These are phyloP conservation scores for Ustilago esculenta DNA, from an alignment of 1,284 basidiomycete species.

Conservation along the genomic window DNA sequence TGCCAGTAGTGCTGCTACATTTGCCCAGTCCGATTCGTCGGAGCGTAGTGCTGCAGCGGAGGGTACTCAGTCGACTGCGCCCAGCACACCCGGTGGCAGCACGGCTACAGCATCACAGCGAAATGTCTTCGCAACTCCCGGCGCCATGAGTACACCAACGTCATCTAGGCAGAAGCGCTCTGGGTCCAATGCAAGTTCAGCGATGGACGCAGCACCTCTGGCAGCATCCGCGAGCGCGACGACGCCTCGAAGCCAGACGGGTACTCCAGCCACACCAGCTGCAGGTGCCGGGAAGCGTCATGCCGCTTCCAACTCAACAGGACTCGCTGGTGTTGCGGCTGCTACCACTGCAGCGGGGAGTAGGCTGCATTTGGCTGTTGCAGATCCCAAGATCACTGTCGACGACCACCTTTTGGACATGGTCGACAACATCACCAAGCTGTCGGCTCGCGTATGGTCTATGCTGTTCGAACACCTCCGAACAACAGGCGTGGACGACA, in stretches of 20 bases:
- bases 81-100: constrained; percentile 28
- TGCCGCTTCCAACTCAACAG: constrained; percentile 9
- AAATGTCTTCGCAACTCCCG: constrained; percentile 9
- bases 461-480: constrained; percentile 51
- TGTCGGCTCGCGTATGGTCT: constrained; percentile 55
- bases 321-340: constrained; percentile 9
- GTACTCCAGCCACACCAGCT: constrained; percentile 24
- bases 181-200: constrained; percentile 33
- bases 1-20: constrained; percentile 28
- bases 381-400: constrained; percentile 27
- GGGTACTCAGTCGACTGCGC: constrained; percentile 14
- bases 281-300: constrained; percentile 13
- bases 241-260: constrained; percentile 25
- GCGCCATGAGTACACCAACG: constrained; percentile 30
- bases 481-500: constrained; percentile 20
- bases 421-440: constrained; percentile 53
- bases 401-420: constrained; percentile 56
- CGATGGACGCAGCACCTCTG: constrained; percentile 5
- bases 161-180: constrained; percentile 38
- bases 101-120: constrained; percentile 5
- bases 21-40: constrained; percentile 27
- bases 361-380: constrained; percentile 20
- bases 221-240: constrained; percentile 1
- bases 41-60: constrained; percentile 20
- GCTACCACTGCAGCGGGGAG: constrained; percentile 17